Evolutionary conservation across 208 protist genomes (phyloP).

Genomic region (Acanthamoeba lenticulata): DNA sequence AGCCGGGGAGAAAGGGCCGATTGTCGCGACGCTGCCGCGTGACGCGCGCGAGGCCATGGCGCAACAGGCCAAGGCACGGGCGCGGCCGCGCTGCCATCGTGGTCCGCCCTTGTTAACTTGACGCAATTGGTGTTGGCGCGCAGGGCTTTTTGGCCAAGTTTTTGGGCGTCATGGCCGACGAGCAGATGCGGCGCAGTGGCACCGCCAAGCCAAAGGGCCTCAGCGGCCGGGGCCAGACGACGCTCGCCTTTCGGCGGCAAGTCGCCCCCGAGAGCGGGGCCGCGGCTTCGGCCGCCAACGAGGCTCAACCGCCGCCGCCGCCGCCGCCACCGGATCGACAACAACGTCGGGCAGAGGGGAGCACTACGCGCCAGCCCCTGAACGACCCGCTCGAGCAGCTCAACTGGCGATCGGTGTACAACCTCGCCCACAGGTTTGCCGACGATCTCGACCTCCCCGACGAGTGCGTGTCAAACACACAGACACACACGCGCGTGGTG

Average conservation of each 20-base stretch:
- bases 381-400: neutral
- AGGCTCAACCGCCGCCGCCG: neutral
- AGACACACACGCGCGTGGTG: too few relatives aligned
- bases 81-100: too few relatives aligned
- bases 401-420: neutral
- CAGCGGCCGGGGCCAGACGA: neutral
- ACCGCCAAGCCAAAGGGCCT: neutral
- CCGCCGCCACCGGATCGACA: neutral
- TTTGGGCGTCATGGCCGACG: too few relatives aligned
- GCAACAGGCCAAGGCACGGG: neutral
- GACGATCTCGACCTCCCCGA: neutral
- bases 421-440: neutral
- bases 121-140: too few relatives aligned
- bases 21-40: neutral
- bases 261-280: neutral
- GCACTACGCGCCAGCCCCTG: neutral
- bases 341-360: neutral
- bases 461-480: too few relatives aligned
- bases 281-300: neutral
- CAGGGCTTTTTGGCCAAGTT: too few relatives aligned
- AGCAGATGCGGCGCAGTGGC: neutral
- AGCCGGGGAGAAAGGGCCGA: neutral
- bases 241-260: neutral
- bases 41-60: neutral
- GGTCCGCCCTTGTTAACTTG: too few relatives aligned